Conservation (phyloP, 129 eudicot species). For the Flaveria sonorensis region DNA sequence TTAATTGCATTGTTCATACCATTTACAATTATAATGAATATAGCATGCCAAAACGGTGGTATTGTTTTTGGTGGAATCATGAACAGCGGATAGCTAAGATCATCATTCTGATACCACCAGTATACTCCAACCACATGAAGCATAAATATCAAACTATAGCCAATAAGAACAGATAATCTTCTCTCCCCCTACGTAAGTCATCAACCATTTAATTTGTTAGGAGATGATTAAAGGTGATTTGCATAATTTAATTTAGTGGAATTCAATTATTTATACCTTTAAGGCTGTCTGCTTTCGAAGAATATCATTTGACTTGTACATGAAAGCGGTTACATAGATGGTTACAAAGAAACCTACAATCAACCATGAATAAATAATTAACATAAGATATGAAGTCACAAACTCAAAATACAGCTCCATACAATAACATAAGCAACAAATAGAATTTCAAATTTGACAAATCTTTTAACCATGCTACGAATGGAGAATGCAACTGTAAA, state of each 20-base stretch:
- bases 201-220: neutral
- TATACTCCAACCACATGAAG: conserved; percentile 72
- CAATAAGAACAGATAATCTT: conserved; percentile 58
- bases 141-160: conserved; percentile 51
- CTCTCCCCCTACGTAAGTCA: conserved; percentile 70
- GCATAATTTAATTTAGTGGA: neutral
- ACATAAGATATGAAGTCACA: conserved; percentile 12
- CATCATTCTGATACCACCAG: conserved; percentile 74
- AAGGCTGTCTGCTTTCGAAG: conserved; percentile 75
- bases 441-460: conserved; percentile 6
- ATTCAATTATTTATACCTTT: conserved; percentile 39
- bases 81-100: conserved; percentile 58
- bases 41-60: conserved; percentile 89
- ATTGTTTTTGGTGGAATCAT: conserved; percentile 83
- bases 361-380: conserved; percentile 11
- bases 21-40: conserved; percentile 67
- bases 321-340: conserved; percentile 62
- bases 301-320: conserved; percentile 88
- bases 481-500: neutral
- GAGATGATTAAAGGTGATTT: conserved; percentile 3
- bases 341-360: conserved; percentile 76
- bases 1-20: conserved; percentile 44
- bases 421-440: conserved; percentile 1
- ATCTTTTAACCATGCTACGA: conserved; percentile 4
- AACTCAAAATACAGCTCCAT: conserved; percentile 2